These are phyloP conservation scores for Arabidopsis lyrata DNA, from an alignment of 441 rosid species.

Conservation along the genomic window DNA sequence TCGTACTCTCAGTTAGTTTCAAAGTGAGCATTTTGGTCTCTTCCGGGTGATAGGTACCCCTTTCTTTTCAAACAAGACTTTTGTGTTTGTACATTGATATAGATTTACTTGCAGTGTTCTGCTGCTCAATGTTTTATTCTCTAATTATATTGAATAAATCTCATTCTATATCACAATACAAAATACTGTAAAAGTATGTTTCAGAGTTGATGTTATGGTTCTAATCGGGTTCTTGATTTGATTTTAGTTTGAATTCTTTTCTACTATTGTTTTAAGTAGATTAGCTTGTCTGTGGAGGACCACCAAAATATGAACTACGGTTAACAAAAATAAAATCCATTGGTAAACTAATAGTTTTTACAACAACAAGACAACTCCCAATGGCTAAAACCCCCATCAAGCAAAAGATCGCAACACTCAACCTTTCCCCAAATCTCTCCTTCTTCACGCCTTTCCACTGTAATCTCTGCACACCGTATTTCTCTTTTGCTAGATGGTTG, in stretches of 20 bases:
- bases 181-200: too few species aligned
- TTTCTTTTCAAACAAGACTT: neutral
- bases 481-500: too few species aligned
- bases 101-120: conserved; percentile 36
- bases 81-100: conserved; percentile 33
- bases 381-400: neutral
- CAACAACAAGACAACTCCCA: neutral
- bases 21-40: conserved; percentile 63
- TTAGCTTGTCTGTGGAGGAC: too few species aligned
- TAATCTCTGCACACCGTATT: neutral
- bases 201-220: neutral
- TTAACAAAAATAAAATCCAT: neutral
- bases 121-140: conserved; percentile 30
- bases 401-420: neutral
- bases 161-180: neutral
- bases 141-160: neutral
- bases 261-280: too few species aligned
- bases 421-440: conserved; percentile 1
- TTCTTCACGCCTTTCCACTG: neutral
- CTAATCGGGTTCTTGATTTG: neutral
- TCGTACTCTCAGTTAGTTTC: conserved; percentile 66
- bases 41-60: conserved; percentile 54
- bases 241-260: neutral
- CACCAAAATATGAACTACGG: neutral
- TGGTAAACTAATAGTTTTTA: neutral